Conservation (phyloP, 306 rosid species). For the Aeschynomene evenia region DNA sequence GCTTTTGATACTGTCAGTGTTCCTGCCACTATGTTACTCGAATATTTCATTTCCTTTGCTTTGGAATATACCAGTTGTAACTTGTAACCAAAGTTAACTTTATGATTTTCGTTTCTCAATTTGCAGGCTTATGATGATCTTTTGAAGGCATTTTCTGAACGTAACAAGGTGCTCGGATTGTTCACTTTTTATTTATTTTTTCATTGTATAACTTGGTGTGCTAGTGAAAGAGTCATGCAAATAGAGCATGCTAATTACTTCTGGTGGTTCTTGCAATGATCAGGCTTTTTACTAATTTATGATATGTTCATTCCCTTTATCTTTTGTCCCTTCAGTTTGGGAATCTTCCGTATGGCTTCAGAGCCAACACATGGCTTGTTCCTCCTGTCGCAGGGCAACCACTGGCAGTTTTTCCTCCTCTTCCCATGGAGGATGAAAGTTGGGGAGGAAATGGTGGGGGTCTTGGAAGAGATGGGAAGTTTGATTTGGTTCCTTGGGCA, state of each 20-base stretch:
- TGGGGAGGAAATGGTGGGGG: conserved; percentile 91
- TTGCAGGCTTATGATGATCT: conserved; percentile 70
- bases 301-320: background rate
- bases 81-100: background rate
- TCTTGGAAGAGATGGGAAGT: conserved; percentile 61
- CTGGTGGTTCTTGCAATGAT: background rate
- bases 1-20: conserved; percentile 68
- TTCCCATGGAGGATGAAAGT: conserved; percentile 60
- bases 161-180: conserved; percentile 54
- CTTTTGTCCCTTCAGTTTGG: conserved; percentile 55
- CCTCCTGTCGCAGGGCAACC: conserved; percentile 60
- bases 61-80: background rate
- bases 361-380: conserved; percentile 80
- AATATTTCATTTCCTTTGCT: background rate
- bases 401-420: conserved; percentile 52
- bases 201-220: background rate
- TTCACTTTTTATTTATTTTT: background rate
- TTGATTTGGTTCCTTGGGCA: conserved; percentile 72
- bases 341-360: conserved; percentile 71
- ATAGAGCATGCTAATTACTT: background rate
- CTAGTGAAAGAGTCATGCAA: background rate
- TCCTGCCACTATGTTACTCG: background rate
- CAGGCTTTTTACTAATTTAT: background rate
- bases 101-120: conserved; percentile 17
- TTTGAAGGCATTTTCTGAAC: conserved; percentile 63